Percentiles rank a stretch among this genome's conserved stretches.
These are phyloP conservation scores for Nicotiana otophora DNA, from an alignment of 257 asterid genomes.

Conservation along the genomic window DNA sequence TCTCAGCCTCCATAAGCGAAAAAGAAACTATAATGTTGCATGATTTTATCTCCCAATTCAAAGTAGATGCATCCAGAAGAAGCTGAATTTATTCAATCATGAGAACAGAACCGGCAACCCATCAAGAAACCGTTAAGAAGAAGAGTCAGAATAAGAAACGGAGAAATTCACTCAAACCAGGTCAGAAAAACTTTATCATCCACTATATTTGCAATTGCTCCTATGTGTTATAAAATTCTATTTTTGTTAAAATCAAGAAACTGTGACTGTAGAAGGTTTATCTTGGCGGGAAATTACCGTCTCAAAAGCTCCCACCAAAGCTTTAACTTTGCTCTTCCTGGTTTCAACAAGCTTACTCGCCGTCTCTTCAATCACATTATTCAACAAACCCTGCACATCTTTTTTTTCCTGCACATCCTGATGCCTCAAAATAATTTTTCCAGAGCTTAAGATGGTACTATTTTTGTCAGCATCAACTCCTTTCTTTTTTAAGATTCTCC, in stretches of 20 bases:
- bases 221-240: conserved; percentile 7
- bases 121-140: conserved; percentile 4
- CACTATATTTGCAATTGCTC: conserved; percentile 2
- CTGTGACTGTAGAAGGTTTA: conserved; percentile 38
- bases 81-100: not conserved
- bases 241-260: conserved; percentile 18
- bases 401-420: conserved; percentile 61
- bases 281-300: conserved; percentile 82
- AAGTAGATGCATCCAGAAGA: not conserved
- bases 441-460: conserved; percentile 19
- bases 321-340: conserved; percentile 88
- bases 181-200: not conserved
- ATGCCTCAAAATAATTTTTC: conserved; percentile 57
- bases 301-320: conserved; percentile 92
- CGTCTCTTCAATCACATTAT: conserved; percentile 77
- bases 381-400: conserved; percentile 64
- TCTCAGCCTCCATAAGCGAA: not conserved
- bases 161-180: not conserved
- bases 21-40: not conserved
- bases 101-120: not conserved
- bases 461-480: conserved; percentile 20
- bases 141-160: not conserved
- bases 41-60: not conserved
- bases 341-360: conserved; percentile 78
- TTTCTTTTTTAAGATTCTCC: conserved; percentile 34